Conservation (phyloP, 352 stramenopile genomes). For the Chrysophaeum taylorii region DNA sequence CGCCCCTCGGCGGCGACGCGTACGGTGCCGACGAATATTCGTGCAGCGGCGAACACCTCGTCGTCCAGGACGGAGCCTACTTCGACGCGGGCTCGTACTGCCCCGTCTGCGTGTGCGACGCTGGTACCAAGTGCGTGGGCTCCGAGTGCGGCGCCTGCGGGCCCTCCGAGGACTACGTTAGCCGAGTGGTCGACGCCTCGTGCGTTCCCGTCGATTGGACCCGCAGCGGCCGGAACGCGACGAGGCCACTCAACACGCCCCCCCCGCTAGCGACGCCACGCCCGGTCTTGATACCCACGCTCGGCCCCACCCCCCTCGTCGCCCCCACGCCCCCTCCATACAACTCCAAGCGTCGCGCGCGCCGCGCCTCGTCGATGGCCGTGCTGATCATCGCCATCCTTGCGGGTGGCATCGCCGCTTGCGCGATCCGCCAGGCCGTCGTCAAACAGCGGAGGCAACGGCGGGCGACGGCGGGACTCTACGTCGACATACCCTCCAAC, state of each 20-base stretch:
- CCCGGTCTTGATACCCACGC: background rate
- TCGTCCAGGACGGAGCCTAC: too few species aligned
- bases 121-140: background rate
- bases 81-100: background rate
- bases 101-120: background rate
- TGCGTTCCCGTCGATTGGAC: background rate
- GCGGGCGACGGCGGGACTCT: background rate
- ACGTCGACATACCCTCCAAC: background rate
- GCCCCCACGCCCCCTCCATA: background rate
- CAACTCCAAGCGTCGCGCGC: background rate
- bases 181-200: background rate
- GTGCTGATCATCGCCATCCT: background rate
- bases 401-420: background rate
- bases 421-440: slow-evolving; percentile 4
- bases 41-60: background rate
- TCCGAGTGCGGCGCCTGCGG: background rate
- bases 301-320: background rate
- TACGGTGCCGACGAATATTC: background rate
- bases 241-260: background rate
- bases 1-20: background rate
- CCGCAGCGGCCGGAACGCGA: too few species aligned
- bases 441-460: background rate
- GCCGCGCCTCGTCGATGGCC: background rate
- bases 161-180: background rate
- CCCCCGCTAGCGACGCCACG: background rate